Evolutionary conservation across 768 basidiomycete genomes (phyloP).

Genomic region (Hortiboletus campestris): DNA sequence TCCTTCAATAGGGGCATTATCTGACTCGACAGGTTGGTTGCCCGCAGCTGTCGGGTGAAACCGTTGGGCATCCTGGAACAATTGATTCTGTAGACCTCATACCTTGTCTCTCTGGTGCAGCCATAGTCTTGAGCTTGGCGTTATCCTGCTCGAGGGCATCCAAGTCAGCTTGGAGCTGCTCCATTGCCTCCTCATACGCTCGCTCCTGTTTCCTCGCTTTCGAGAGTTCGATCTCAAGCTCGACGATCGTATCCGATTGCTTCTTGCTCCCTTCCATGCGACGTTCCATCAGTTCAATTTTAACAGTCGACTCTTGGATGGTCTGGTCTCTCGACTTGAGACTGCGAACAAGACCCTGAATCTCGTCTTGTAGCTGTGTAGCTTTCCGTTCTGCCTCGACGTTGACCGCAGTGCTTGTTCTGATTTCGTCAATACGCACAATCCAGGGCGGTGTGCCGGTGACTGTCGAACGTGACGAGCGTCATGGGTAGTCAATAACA

Average conservation of each 20-base stretch:
- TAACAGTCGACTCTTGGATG: slow-evolving; percentile 85
- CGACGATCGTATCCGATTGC: slow-evolving; percentile 78
- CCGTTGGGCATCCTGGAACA: not conserved
- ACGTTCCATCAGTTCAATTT: slow-evolving; percentile 94
- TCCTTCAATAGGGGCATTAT: slow-evolving; percentile 68
- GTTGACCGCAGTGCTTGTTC: slow-evolving; percentile 78
- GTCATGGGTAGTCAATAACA: not conserved
- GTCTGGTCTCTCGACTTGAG: slow-evolving; percentile 87
- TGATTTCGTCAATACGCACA: slow-evolving; percentile 76
- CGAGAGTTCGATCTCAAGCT: slow-evolving; percentile 76
- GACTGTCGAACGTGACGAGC: slow-evolving; percentile 41
- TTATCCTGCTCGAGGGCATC: slow-evolving; percentile 88
- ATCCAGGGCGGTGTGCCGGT: slow-evolving; percentile 84
- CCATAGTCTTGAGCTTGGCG: slow-evolving; percentile 69
- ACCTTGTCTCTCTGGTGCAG: slow-evolving; percentile 73
- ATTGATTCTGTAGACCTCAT: slow-evolving; percentile 15
- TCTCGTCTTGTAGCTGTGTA: slow-evolving; percentile 81
- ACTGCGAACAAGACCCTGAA: slow-evolving; percentile 81
- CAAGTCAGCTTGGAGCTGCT: slow-evolving; percentile 86
- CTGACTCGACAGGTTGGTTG: slow-evolving; percentile 52
- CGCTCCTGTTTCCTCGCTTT: slow-evolving; percentile 87
- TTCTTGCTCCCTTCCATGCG: slow-evolving; percentile 89
- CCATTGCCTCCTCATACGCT: slow-evolving; percentile 91
- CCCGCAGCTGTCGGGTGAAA: slow-evolving; percentile 39
- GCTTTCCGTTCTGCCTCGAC: slow-evolving; percentile 91